These are phyloP conservation scores for Pseudozyma sp. DNA, from an alignment of 1,284 basidiomycete species.

Conservation along the genomic window DNA sequence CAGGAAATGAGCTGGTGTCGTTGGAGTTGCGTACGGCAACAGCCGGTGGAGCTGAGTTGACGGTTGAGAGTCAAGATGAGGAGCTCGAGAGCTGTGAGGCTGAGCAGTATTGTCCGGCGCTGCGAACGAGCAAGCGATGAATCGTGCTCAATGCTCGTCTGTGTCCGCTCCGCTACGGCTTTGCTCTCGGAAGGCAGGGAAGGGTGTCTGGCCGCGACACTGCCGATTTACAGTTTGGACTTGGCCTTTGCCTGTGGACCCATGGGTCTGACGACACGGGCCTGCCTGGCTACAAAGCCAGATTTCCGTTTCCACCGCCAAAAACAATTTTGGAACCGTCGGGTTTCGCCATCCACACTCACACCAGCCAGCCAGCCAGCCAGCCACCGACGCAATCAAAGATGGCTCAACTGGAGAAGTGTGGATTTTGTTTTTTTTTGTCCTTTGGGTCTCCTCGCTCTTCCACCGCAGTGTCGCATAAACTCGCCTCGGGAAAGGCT, in stretches of 20 bases:
- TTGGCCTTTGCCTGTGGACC: conserved; percentile 15
- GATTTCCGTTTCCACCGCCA: neutral
- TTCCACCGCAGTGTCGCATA: no score
- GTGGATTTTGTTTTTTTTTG: no score
- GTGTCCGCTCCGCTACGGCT: neutral
- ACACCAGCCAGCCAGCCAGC: neutral
- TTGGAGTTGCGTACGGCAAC: conserved; percentile 3
- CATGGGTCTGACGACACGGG: conserved; percentile 28
- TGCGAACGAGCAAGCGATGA: neutral
- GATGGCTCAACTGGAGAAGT: no score
- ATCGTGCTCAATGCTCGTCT: conserved; percentile 1
- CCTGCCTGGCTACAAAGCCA: neutral
- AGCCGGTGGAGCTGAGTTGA: conserved; percentile 6
- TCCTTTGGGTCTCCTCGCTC: no score
- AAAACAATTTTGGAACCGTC: neutral
- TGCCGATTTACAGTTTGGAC: neutral
- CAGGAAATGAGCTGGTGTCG: no score
- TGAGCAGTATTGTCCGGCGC: neutral
- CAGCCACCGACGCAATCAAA: conserved; percentile 3
- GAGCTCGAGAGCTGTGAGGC: neutral
- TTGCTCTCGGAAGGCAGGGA: no score
- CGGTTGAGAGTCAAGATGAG: neutral
- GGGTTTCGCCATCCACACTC: neutral
- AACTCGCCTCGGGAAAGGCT: no score
- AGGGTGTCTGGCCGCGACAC: no score